Percentiles rank a stretch among this genome's conserved stretches.
These are phyloP conservation scores for Ampelomyces quisqualis DNA, from an alignment of 2,329 filamentous ascomycete species.

Conservation along the genomic window DNA sequence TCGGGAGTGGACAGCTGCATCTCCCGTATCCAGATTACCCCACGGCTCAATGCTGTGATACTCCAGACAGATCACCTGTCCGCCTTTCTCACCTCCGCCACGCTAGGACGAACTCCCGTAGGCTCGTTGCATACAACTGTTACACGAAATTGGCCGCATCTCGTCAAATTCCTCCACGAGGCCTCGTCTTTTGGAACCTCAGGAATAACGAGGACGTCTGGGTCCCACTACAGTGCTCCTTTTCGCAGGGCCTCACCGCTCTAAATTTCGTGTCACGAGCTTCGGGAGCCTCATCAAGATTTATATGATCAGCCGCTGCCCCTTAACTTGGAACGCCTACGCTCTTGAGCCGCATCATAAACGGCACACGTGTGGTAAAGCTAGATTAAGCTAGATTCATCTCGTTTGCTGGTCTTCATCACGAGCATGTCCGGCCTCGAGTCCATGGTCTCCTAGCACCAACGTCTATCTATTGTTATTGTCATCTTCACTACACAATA, in stretches of 20 bases:
- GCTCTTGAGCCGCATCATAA: slow-evolving; percentile 10
- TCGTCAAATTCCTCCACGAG: slow-evolving; percentile 9
- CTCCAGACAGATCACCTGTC: slow-evolving; percentile 8
- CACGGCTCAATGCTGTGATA: slow-evolving; percentile 6
- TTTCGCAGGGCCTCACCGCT: slow-evolving; percentile 12
- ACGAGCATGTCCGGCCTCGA: background rate
- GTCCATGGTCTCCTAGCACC: background rate
- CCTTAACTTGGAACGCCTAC: slow-evolving; percentile 11
- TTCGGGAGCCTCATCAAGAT: slow-evolving; percentile 7
- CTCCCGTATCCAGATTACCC: background rate
- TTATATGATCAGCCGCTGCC: slow-evolving; percentile 9
- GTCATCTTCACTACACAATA: slow-evolving; percentile 5
- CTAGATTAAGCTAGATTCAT: slow-evolving; percentile 16
- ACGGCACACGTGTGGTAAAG: slow-evolving; percentile 12
- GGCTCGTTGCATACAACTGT: slow-evolving; percentile 5
- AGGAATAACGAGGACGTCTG: slow-evolving; percentile 2
- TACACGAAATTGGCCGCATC: slow-evolving; percentile 7
- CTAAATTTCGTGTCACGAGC: slow-evolving; percentile 7
- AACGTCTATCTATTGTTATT: background rate
- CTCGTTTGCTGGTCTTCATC: slow-evolving; percentile 8
- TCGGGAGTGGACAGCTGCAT: slow-evolving; percentile 1
- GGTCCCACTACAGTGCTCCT: slow-evolving; percentile 13
- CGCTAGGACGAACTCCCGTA: slow-evolving; percentile 1
- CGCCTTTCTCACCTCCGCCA: slow-evolving; percentile 1
- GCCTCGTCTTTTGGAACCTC: slow-evolving; percentile 3